Conservation (phyloP, 768 basidiomycete genomes). For the Hemileccinum impolitum region DNA sequence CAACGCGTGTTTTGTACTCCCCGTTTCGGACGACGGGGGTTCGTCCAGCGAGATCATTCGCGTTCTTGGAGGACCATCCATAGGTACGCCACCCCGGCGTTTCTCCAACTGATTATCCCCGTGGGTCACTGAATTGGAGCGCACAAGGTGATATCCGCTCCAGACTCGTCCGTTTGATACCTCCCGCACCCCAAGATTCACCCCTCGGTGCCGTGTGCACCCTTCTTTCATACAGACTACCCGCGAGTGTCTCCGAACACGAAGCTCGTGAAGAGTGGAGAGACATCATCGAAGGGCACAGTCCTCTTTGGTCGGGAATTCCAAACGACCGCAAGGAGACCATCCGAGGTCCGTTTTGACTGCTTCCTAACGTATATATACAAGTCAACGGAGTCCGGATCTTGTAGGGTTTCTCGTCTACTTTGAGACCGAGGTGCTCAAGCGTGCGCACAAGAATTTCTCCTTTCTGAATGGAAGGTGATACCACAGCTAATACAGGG, state of each 20-base stretch:
- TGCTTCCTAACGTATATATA: neutral
- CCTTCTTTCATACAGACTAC: constrained; percentile 78
- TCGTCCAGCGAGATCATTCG: constrained; percentile 94
- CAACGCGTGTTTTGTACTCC: constrained; percentile 76
- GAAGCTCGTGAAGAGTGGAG: constrained; percentile 90
- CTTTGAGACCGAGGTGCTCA: constrained; percentile 85
- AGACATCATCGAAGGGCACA: constrained; percentile 86
- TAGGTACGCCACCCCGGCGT: constrained; percentile 46
- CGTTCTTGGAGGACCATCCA: constrained; percentile 82
- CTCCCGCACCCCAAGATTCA: constrained; percentile 52
- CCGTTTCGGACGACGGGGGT: constrained; percentile 94
- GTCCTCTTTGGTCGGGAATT: constrained; percentile 77
- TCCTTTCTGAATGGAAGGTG: constrained; percentile 89
- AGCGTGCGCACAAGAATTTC: constrained; percentile 90
- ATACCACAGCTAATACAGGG: constrained; percentile 6
- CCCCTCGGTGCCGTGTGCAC: constrained; percentile 70
- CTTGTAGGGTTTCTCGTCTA: constrained; percentile 82
- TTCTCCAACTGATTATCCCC: constrained; percentile 13
- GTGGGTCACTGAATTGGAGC: constrained; percentile 6
- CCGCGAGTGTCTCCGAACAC: constrained; percentile 60
- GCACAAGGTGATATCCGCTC: constrained; percentile 80
- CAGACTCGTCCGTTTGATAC: constrained; percentile 84
- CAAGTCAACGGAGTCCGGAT: neutral
- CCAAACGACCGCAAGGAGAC: constrained; percentile 89
- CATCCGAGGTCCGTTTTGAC: constrained; percentile 62